phyloP scores from a whole-genome alignment of 1,139 yeast genomes.

The Hansenula sp. region DNA sequence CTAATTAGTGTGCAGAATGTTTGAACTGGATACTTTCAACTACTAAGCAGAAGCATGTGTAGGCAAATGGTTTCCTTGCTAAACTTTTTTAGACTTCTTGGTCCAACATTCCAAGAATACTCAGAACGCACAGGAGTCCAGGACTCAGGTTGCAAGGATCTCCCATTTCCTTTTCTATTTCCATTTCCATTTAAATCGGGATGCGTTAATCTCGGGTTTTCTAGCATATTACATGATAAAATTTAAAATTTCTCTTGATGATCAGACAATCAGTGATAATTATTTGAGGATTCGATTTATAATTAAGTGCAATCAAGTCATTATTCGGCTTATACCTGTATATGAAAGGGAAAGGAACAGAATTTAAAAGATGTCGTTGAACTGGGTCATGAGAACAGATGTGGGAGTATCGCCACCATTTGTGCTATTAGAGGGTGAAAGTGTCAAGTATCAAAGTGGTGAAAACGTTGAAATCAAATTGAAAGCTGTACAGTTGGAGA shows the following conservation, averaged over 20 bases:
- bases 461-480: conserved; percentile 13
- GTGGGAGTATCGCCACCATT: conserved; percentile 20
- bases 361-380: conserved; percentile 19
- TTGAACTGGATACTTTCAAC: too few relatives aligned
- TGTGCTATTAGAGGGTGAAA: conserved; percentile 19
- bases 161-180: too few relatives aligned
- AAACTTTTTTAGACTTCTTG: too few relatives aligned
- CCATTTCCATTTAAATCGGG: neutral
- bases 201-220: neutral
- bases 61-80: too few relatives aligned
- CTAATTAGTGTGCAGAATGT: too few relatives aligned
- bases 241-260: conserved; percentile 2
- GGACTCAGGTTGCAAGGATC: too few relatives aligned
- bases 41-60: too few relatives aligned
- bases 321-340: too few relatives aligned
- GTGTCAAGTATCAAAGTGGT: conserved; percentile 16
- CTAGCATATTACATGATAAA: neutral
- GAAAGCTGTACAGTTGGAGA: conserved; percentile 17
- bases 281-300: too few relatives aligned
- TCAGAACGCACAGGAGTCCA: too few relatives aligned
- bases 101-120: too few relatives aligned
- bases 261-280: neutral
- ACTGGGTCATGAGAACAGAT: conserved; percentile 21
- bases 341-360: neutral
- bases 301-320: neutral